Evolutionary conservation across 257 asterid genomes (phyloP), one percentile per base, ranked within the genome.

Genomic region (Fraxinus pennsylvanica): DNA sequence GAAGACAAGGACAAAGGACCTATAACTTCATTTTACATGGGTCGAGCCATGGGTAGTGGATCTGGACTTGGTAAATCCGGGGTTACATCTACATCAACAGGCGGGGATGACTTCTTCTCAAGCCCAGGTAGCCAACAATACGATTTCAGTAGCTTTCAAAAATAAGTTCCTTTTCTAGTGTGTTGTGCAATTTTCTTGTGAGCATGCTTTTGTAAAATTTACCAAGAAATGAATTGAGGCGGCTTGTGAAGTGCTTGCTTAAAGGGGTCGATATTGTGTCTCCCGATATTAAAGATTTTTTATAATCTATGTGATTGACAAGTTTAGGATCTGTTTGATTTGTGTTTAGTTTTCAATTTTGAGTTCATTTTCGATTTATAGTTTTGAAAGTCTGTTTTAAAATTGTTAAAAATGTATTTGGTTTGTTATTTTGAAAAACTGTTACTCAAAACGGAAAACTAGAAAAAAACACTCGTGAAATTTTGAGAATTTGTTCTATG

Each of bases 91-190:
- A 9, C 69, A 33, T 50, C 86, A 21, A 27, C 90, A 45, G 78
- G 41, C 3, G 84, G 87, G 22, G 89, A 86, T 15, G 90, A 89
- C 86, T 84, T 94, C 81, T 92, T 94, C 90, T 88, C 98, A 21
- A 88, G 91, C 85, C 85, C 89, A 29, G 79, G 88, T 87, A 84
- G 78, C 82, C 91, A 89, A 68, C 93, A 79, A 71, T 84, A 87
- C 81, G 93, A 90, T 75, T 90, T 83, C 65, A 92, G 96, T 61
- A 80, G 84, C 86, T 91, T 89, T 78, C 91, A 86, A 88, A 92
- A 94, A 83, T 92, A 84, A 94, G 30, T 75, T 75, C 71, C 14
- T 39, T 8, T 32, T 30, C 35, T 63, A 63, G 17, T 25, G 35
- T 63, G 36, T 63, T 27, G 36, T 63, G 69, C 35, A 63, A 9